phyloP scores from a whole-genome alignment of 1,284 basidiomycete genomes.

The Pseudozyma flocculosa region DNA sequence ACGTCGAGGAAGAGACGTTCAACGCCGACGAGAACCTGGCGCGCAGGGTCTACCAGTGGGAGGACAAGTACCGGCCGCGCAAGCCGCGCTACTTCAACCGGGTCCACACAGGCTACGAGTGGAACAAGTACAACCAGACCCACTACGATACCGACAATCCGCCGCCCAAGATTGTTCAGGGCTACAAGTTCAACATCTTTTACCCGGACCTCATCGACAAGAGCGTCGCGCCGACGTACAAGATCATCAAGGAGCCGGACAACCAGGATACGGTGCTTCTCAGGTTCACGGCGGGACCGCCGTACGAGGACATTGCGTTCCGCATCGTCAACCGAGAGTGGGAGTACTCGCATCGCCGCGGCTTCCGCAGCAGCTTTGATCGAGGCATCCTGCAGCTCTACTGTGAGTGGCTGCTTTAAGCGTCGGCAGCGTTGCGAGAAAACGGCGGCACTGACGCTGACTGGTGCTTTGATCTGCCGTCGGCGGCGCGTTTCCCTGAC shows the following conservation, averaged over 20 bases:
- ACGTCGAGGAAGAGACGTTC: slow-evolving; percentile 92
- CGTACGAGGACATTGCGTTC: slow-evolving; percentile 98
- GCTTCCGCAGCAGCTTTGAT: slow-evolving; percentile 65
- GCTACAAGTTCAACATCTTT: slow-evolving; percentile 94
- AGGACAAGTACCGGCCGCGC: slow-evolving; percentile 96
- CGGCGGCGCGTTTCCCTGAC: background rate
- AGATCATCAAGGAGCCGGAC: slow-evolving; percentile 73
- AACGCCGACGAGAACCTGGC: slow-evolving; percentile 80
- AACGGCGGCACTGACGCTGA: too few species aligned
- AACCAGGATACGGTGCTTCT: slow-evolving; percentile 92
- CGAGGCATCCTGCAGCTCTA: slow-evolving; percentile 62
- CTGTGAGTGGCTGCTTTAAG: too few species aligned
- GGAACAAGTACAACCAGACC: slow-evolving; percentile 75
- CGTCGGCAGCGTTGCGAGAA: too few species aligned
- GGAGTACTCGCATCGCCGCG: slow-evolving; percentile 90
- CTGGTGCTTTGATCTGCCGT: background rate
- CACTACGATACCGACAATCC: slow-evolving; percentile 57
- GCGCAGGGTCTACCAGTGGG: slow-evolving; percentile 82
- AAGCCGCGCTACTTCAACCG: slow-evolving; percentile 99
- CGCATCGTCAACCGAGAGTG: slow-evolving; percentile 95
- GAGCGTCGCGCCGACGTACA: slow-evolving; percentile 90
- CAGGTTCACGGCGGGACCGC: slow-evolving; percentile 92
- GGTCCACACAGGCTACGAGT: slow-evolving; percentile 99
- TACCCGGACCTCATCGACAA: slow-evolving; percentile 97
- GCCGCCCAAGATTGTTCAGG: slow-evolving; percentile 63